Conservation (phyloP, 768 basidiomycete species). For the Trametes sanguinea region DNA sequence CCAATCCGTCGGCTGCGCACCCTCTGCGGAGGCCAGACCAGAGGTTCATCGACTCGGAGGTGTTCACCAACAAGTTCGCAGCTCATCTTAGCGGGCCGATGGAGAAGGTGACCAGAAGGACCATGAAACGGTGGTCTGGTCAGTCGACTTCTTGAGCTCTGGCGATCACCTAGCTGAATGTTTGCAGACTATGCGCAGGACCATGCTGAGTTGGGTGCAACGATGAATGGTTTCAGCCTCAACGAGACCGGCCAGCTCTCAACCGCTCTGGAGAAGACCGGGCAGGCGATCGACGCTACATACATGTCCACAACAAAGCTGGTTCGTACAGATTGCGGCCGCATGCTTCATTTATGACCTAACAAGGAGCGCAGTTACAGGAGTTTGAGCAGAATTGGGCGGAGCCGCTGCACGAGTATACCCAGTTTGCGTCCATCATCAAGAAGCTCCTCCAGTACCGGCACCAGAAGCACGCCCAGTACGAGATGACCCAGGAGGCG, state of each 20-base stretch:
- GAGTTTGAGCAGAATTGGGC: slow-evolving; percentile 94
- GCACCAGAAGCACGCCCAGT: slow-evolving; percentile 97
- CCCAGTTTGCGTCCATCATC: slow-evolving; percentile 93
- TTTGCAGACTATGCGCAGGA: slow-evolving; percentile 76
- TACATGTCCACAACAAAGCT: slow-evolving; percentile 91
- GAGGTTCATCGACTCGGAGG: slow-evolving; percentile 93
- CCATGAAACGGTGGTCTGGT: slow-evolving; percentile 96
- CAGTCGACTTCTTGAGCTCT: slow-evolving; percentile 29
- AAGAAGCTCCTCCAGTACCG: slow-evolving; percentile 92
- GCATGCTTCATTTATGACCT: background rate
- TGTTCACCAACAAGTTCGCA: slow-evolving; percentile 94
- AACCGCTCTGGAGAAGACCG: slow-evolving; percentile 92
- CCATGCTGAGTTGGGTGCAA: slow-evolving; percentile 87
- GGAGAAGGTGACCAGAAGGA: slow-evolving; percentile 94
- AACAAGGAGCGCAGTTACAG: slow-evolving; percentile 61
- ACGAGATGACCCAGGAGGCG: slow-evolving; percentile 93
- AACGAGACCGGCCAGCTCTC: slow-evolving; percentile 77
- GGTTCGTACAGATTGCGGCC: slow-evolving; percentile 45
- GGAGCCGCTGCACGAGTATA: slow-evolving; percentile 94
- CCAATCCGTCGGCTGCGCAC: slow-evolving; percentile 86
- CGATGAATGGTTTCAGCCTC: slow-evolving; percentile 89
- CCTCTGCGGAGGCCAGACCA: slow-evolving; percentile 93
- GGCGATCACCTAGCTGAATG: background rate
- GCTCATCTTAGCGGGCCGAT: slow-evolving; percentile 88
- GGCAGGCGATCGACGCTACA: slow-evolving; percentile 93